phyloP scores from a whole-genome alignment of 352 stramenopile species.

The Phytophthora sp. region DNA sequence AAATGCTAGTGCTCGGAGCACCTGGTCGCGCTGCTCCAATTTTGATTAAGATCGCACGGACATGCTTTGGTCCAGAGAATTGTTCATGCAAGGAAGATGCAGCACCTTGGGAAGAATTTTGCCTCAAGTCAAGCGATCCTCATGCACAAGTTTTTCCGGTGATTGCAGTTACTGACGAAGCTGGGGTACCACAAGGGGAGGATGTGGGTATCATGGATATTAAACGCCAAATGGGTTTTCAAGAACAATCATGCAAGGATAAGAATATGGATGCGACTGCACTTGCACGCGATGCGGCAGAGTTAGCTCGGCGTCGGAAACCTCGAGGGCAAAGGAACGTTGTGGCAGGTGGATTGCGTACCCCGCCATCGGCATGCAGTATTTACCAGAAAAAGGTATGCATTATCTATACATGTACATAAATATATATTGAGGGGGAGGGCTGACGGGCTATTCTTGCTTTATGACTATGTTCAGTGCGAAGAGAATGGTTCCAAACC shows the following conservation, averaged over 20 bases:
- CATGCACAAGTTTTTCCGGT: neutral
- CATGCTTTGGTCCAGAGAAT: conserved; percentile 47
- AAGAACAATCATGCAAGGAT: conserved; percentile 31
- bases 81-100: conserved; percentile 62
- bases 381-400: conserved; percentile 55
- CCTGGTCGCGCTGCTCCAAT: conserved; percentile 13
- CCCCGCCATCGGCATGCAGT: conserved; percentile 26
- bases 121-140: conserved; percentile 31
- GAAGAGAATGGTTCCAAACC: conserved; percentile 43
- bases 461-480: too few relatives aligned
- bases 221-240: conserved; percentile 72
- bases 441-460: too few relatives aligned
- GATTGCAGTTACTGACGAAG: neutral
- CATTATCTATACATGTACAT: too few relatives aligned
- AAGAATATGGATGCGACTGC: conserved; percentile 19
- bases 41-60: conserved; percentile 32
- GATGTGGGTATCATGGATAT: conserved; percentile 67
- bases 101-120: conserved; percentile 60
- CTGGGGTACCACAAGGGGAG: conserved; percentile 4
- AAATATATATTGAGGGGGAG: too few relatives aligned
- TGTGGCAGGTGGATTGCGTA: conserved; percentile 16
- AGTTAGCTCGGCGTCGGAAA: conserved; percentile 26
- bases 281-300: conserved; percentile 37
- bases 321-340: neutral
- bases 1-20: conserved; percentile 38